Conservation (phyloP, 2,329 filamentous ascomycete species). For the Botryotinia narcissicola region DNA sequence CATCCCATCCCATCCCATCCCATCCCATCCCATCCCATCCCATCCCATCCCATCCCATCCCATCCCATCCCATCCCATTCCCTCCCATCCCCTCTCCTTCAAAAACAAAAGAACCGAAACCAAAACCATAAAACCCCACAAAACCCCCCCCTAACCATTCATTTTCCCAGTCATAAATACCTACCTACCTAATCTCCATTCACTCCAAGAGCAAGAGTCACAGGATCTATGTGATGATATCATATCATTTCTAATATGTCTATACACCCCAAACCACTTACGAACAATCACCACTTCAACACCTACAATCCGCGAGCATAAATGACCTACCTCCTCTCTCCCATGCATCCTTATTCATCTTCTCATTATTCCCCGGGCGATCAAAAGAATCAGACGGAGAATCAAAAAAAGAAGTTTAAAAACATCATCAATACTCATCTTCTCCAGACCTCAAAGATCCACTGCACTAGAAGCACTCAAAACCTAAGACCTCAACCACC, state of each 20-base stretch:
- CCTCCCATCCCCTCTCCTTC: no score
- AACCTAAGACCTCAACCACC: neutral
- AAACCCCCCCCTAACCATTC: neutral
- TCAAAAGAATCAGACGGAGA: neutral
- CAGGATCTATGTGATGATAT: neutral
- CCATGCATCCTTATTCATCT: neutral
- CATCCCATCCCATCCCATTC: no score
- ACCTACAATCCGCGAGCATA: neutral
- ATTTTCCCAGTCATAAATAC: neutral
- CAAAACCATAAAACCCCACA: no score
- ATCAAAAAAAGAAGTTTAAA: no score
- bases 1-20: no score
- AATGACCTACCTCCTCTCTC: neutral
- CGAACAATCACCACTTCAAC: neutral
- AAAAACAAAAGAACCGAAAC: neutral
- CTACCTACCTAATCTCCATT: neutral
- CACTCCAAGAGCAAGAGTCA: neutral
- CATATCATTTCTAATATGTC: neutral
- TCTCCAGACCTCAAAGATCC: neutral
- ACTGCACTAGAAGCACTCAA: neutral
- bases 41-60: no score
- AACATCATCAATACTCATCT: neutral
- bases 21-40: no score
- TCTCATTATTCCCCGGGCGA: rapidly evolving
- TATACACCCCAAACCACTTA: neutral